Base-by-base conservation (phyloP, 495 filamentous ascomycete species). In the Xylaria longipes region DNA sequence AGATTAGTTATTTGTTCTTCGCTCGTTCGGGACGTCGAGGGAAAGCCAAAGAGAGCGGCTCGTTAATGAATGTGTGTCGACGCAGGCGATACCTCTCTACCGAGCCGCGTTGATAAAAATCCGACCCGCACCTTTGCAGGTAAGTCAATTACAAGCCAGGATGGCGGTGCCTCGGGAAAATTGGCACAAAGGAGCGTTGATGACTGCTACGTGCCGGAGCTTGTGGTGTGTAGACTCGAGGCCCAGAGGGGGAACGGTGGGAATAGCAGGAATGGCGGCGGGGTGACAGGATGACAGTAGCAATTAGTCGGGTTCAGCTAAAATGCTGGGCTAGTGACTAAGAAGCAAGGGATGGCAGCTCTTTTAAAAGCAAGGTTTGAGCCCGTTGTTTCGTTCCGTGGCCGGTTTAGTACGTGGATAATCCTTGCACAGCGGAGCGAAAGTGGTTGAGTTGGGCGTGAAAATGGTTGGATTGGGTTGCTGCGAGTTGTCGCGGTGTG, bases 21-120 rank as follows among this genome's bases (percentile, higher is more conserved):
- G 75, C 82, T 80, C 78, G 71, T 79, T 72, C 82, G 79, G 75
- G 80, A 80, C 77, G 78, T 72, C 75, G 71, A 74, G 75, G 76
- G 76, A 77, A n/a, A 22, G 39, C 45, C n/a, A 52, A 60, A 39
- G 5, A 69, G 25, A 54, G 60, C 2, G 57, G 37, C 45, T 29
- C 39, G 27, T 62, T 7, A 39, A 70, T 33, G 35, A 35, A 43
- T 54, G 33, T 70, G 31, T 43, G 35, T 67, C 41, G 52, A 20
- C 54, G 43, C 39, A 46, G 29, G 29, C 17, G 14, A 27, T 41
- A 37, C 39, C n/a, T 43, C 45, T 63, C 29, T 33, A 37, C 33
- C 29, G 25, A 60, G 66, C 66, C 39, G 66, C 66, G 58, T 9
- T 22, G 66, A 48, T 17, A 25, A 43, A 43, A 60, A 37, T 48